Percentiles rank a stretch among this genome's conserved stretches.
Conservation (phyloP, 306 rosid genomes). For the Biancaea sappan region DNA sequence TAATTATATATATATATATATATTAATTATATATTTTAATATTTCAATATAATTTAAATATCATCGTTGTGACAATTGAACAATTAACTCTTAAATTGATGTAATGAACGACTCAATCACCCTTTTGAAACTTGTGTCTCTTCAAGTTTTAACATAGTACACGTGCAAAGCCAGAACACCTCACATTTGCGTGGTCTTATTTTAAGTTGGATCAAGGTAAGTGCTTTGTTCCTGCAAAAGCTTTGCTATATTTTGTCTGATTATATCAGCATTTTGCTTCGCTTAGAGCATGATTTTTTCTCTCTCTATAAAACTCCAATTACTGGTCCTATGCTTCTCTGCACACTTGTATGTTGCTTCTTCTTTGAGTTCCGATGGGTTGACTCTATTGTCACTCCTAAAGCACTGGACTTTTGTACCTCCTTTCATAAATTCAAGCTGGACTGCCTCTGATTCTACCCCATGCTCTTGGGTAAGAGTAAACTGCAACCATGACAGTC, state of each 20-base stretch:
- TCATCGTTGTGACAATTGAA: too few species aligned
- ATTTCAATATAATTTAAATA: too few species aligned
- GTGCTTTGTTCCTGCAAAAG: neutral
- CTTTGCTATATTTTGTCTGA: neutral
- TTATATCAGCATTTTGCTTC: neutral
- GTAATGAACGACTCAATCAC: too few species aligned
- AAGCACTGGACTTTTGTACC: too few species aligned
- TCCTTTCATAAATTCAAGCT: too few species aligned
- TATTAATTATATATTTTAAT: too few species aligned
- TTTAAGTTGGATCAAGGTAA: neutral
- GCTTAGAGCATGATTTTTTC: too few species aligned
- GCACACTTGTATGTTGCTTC: constrained; percentile 11
- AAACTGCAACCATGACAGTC: constrained; percentile 44
- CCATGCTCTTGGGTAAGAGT: constrained; percentile 82
- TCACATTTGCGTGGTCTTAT: neutral
- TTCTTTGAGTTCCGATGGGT: constrained; percentile 57
- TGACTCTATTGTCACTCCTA: constrained; percentile 50
- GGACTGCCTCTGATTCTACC: constrained; percentile 62
- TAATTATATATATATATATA: too few species aligned
- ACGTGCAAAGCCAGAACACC: too few species aligned
- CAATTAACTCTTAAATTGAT: too few species aligned
- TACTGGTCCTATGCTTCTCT: constrained; percentile 38
- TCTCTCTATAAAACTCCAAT: neutral
- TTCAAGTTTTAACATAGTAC: too few species aligned
- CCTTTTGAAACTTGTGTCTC: too few species aligned